Base-by-base conservation (phyloP, 2,329 filamentous ascomycete species). In the Lachnellula cervina region DNA sequence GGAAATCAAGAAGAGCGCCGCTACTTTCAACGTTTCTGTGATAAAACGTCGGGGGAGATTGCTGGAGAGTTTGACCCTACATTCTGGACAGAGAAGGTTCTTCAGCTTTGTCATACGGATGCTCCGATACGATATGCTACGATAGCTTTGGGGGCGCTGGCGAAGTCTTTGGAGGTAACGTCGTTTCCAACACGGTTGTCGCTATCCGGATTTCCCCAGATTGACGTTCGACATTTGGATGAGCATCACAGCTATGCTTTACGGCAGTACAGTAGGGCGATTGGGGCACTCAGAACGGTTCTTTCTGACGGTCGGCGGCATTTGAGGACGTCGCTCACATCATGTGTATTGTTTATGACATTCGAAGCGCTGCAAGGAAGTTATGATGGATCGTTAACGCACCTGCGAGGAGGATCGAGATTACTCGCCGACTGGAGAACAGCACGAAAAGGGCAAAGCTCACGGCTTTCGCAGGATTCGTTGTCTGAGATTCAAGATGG, bases 71-170 rank as follows among this genome's bases (percentile, higher is more conserved):
- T 68, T 40, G 66, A 69, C 54, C 64, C 66, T 11, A 62, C 60
- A 13, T 68, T 69, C 49, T 68, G 67, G 67, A 68, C 64, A 3
- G 64, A 68, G 52, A 69, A 69, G 49, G 64, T 69, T 25, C 67
- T 66, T 17, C 67, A 69, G 51, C 58, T 69, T 2, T 69, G 67
- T 52, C 67, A 68, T 57, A 54, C 60, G 25, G 65, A 68, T 55
- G 62, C 65, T 7, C 66, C 66, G 0, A 69, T 69, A 43, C 56
- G 64, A 53, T 64, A 66, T 55, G 67, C 64, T 17, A 66, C 63
- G 42, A 67, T 68, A 51, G 66, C 67, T 46, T 51, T 68, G 28
- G 67, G 65, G 48, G 67, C 66, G 17, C 61, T 69, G 9, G 63
- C 67, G 13, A 68, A 66, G 51, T 66, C 62, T 9, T 52, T 67